These are phyloP conservation scores for Bolboschoenoplectus hybrid DNA, from an alignment of 202 grass and related monocot species.

Conservation along the genomic window DNA sequence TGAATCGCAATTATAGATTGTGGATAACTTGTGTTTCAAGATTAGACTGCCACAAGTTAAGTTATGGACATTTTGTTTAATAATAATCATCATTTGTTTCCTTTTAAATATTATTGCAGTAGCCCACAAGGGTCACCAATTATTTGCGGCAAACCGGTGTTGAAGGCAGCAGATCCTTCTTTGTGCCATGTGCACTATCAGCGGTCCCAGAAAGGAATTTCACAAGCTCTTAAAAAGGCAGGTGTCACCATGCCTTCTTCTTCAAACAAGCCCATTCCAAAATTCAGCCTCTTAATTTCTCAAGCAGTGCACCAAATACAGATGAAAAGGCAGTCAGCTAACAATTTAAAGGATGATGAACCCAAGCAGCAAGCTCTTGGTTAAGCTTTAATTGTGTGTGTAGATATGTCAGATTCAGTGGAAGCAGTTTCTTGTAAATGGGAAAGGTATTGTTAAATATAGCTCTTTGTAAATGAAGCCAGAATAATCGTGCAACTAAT, in stretches of 20 bases:
- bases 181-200: constrained; percentile 47
- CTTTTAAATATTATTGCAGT: constrained; percentile 34
- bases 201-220: constrained; percentile 41
- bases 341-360: constrained; percentile 26
- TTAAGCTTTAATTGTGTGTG: constrained; percentile 10
- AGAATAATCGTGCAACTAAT: background rate
- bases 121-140: constrained; percentile 32
- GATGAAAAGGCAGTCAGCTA: constrained; percentile 37
- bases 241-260: constrained; percentile 39
- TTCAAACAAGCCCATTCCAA: constrained; percentile 36
- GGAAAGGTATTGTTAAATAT: background rate
- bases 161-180: constrained; percentile 41
- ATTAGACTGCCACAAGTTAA: background rate
- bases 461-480: constrained; percentile 12
- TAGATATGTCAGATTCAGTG: constrained; percentile 28
- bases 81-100: constrained; percentile 1
- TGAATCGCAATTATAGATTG: background rate
- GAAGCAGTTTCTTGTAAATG: constrained; percentile 32
- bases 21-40: background rate
- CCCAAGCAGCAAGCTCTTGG: constrained; percentile 10
- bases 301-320: constrained; percentile 35
- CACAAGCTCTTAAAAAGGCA: constrained; percentile 48
- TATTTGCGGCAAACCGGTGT: constrained; percentile 45
- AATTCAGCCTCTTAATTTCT: constrained; percentile 36
- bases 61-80: background rate